These are phyloP conservation scores for Fusarium gaditjirri DNA, from an alignment of 2,329 filamentous ascomycete genomes.

Conservation along the genomic window DNA sequence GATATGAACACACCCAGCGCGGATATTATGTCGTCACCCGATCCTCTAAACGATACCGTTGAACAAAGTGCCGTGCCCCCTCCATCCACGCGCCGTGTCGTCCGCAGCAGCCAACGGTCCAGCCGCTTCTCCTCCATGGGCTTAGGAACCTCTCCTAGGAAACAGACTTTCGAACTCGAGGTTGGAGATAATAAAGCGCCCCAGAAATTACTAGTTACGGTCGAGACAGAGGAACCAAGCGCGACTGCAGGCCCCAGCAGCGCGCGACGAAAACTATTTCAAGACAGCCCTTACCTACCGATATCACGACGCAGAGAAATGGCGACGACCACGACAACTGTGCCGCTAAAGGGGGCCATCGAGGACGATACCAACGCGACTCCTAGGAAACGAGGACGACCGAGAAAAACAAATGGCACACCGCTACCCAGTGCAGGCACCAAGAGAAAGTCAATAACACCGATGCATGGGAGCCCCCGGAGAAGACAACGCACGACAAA, in stretches of 20 bases:
- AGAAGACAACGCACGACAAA: slow-evolving; percentile 49
- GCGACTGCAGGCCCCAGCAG: slow-evolving; percentile 48
- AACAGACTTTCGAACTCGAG: slow-evolving; percentile 67
- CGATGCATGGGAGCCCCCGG: slow-evolving; percentile 51
- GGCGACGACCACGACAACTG: slow-evolving; percentile 58
- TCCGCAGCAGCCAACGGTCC: slow-evolving; percentile 58
- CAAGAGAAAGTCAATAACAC: slow-evolving; percentile 60
- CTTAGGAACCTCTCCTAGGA: slow-evolving; percentile 59
- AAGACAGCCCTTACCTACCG: slow-evolving; percentile 53
- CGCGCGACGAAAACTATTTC: slow-evolving; percentile 56
- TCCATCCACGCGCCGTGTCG: slow-evolving; percentile 54
- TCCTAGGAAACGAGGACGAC: slow-evolving; percentile 58
- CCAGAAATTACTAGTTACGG: slow-evolving; percentile 65
- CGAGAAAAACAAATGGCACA: slow-evolving; percentile 63
- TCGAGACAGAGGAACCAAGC: slow-evolving; percentile 60
- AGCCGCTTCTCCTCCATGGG: slow-evolving; percentile 50
- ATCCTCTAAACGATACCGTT: slow-evolving; percentile 58
- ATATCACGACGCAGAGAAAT: slow-evolving; percentile 50
- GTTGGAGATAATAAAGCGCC: slow-evolving; percentile 62
- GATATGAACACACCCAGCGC: slow-evolving; percentile 52
- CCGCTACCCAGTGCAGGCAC: slow-evolving; percentile 57
- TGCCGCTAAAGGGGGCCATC: slow-evolving; percentile 60
- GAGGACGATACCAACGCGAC: slow-evolving; percentile 50
- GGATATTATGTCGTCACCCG: slow-evolving; percentile 62
- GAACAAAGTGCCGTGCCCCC: slow-evolving; percentile 49